Evolutionary conservation across 1,284 basidiomycete genomes (phyloP), one percentile per base, ranked within the genome.

Genomic region (Ceratobasidium sp.): DNA sequence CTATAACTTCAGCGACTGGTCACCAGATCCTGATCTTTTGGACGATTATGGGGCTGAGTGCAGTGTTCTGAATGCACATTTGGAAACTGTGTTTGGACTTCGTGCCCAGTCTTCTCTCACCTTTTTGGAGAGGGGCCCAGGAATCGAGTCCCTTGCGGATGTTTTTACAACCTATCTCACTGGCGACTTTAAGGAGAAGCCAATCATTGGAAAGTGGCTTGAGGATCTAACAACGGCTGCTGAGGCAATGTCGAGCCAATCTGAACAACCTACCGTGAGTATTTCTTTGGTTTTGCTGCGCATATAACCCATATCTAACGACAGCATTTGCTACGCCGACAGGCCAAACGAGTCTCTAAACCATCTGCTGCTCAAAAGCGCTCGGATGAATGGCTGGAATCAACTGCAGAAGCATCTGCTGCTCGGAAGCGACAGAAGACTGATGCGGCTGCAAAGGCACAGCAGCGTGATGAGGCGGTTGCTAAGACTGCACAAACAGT

Each of bases 1-100:
- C 10, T 74, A 74, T 35, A 46, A 64, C n/a, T 74, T 74, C 41
- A 2, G n/a, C 12, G 30, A 30, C 59, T 74, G 59, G 70, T n/a
- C 23, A 1, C 70, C 70, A 4, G 48, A 74, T 52, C 70, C 60
- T 5, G 60, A 74, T 1, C 23, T 1, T 4, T 20, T 74, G 6
- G 70, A 64, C 2, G 10, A n/a, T n/a, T 52, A 41, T 30, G 59
- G 70, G 20, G 33, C 59, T 4, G 44, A 60, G 48, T 74, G 70
- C 38, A 46, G 70, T 20, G 60, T 60, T 27, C 59, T 74, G 1
- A 74, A 64, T 27, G 70, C 70, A 20, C 30, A 74, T 20, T 33
- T 74, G 10, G 69, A 73, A 27, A 41, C 7, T 27, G 44, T 73
- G 27, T 73, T 73, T 62, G 55, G 55, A 4, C 69, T 62, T 18